Base-by-base conservation (phyloP, 192 early-diverging fungal genomes). In the Umbelopsis vinacea region DNA sequence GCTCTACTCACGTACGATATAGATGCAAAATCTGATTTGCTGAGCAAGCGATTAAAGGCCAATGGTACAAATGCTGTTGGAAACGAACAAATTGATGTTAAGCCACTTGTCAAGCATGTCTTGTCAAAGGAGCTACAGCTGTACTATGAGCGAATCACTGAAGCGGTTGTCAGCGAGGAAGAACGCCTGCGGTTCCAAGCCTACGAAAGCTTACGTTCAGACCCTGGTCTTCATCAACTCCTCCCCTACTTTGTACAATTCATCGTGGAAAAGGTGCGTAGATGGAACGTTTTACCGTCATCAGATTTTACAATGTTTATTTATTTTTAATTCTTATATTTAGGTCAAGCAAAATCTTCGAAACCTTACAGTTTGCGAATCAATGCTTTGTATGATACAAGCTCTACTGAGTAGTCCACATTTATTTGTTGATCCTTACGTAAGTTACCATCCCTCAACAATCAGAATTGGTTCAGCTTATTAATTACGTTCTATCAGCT, bases 241-340 rank as follows among this genome's bases (percentile, higher is more conserved):
- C 76, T 98, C 8, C 96, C 98, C 0, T 98, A 98, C 80, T 96
- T 98, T 87, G 89, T 97, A 14, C 90, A 95, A 79, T 94, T 97
- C 70, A 89, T 97, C 55, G 90, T 91, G 6, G 93, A 95, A 68
- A 93, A 95, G 73, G 87, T 92, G 50, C 70, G 46, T 43, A 43
- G 40, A 43, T 7, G 40, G 11, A 7, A 43, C 1, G 11, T 4
- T 43, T 43, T 7, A 43, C 0, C 6, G 6, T 11, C 4, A 43
- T 43, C 40, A 43, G 5, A 6, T 12, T 43, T 6, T 29, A 29
- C 29, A 29, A 29, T 2, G 3, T 2, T 29, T 1, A 29, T 29
- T 1, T 29, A 3, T 29, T 3, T 29, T 3, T 29, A 29, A 29
- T 29, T 29, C 29, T 29, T 29, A 1, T 29, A 7, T 14, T 22